Evolutionary conservation across 2,329 filamentous ascomycete genomes (phyloP).

Genomic region (Colletotrichum shisoi): DNA sequence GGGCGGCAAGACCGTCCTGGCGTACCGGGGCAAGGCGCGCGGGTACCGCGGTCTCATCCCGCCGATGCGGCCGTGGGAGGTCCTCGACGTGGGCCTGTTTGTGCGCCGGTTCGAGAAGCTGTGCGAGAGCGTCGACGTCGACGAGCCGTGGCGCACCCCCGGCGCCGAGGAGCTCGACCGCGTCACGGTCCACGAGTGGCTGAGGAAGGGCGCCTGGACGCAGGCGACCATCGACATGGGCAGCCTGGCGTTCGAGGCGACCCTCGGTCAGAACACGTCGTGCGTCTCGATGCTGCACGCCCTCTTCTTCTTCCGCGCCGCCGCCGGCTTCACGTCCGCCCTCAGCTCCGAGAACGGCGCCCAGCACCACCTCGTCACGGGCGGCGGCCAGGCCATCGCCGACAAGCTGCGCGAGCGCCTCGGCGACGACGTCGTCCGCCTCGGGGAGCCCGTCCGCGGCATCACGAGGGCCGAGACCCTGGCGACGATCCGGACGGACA

Average conservation of each 20-base stretch:
- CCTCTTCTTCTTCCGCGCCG: conserved; percentile 34
- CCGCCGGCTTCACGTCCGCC: conserved; percentile 18
- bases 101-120: conserved; percentile 32
- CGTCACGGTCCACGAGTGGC: conserved; percentile 27
- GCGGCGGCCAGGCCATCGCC: conserved; percentile 36
- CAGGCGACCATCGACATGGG: conserved; percentile 21
- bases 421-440: conserved; percentile 27
- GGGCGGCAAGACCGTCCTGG: conserved; percentile 34
- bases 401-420: conserved; percentile 28
- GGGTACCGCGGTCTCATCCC: conserved; percentile 37
- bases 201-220: conserved; percentile 25
- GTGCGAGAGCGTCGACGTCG: conserved; percentile 30
- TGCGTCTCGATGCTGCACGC: conserved; percentile 38
- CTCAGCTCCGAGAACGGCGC: conserved; percentile 26
- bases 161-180: conserved; percentile 32
- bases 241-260: conserved; percentile 27
- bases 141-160: conserved; percentile 33
- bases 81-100: conserved; percentile 25
- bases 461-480: conserved; percentile 27
- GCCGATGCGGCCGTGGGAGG: conserved; percentile 37
- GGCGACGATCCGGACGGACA: conserved; percentile 21
- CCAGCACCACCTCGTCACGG: conserved; percentile 33
- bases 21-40: conserved; percentile 29
- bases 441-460: conserved; percentile 30
- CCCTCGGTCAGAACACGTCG: conserved; percentile 29